A percentile compares a stretch with the other conserved stretches of the same genome.
Evolutionary conservation across 495 filamentous ascomycete genomes (phyloP).

Genomic region (Penicillium herquei): DNA sequence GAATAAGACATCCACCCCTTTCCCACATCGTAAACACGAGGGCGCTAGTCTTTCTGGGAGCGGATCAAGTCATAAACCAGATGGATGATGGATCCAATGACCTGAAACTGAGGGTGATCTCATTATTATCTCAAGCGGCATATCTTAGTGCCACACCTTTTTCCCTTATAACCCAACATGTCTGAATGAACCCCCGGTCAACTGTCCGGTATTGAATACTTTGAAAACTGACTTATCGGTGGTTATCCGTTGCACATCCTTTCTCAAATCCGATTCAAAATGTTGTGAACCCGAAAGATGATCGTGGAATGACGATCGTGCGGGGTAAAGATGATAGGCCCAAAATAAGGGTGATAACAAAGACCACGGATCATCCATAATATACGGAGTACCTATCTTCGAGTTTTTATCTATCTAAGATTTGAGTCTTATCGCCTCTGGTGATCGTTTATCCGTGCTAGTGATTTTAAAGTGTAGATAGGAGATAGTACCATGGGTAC

Average conservation of each 20-base stretch:
- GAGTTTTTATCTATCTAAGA: not conserved
- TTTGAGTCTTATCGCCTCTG: not conserved
- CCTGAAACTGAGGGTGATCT: conserved; percentile 5
- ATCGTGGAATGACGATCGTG: conserved; percentile 23
- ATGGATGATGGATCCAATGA: not conserved
- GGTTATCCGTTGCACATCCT: conserved; percentile 4
- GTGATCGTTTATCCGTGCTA: too few species aligned
- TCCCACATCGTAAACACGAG: too few species aligned
- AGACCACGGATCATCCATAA: not conserved
- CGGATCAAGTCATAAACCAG: too few species aligned
- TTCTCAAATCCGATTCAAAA: not conserved
- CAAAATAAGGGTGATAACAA: conserved; percentile 13
- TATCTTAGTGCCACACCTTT: not conserved
- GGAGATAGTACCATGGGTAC: not conserved
- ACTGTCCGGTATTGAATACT: not conserved
- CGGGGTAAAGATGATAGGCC: conserved; percentile 16
- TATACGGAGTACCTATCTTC: not conserved
- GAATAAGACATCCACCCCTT: too few species aligned
- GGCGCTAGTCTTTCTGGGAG: too few species aligned
- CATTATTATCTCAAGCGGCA: conserved; percentile 12
- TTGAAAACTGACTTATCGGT: conserved; percentile 12
- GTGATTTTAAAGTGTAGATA: not conserved
- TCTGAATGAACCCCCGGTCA: too few species aligned
- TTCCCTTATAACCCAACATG: not conserved
- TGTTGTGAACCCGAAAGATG: conserved; percentile 5